A percentile compares a stretch with the other conserved stretches of the same genome.
phyloP scores from a whole-genome alignment of 176 grass and related monocot genomes.

The Avena sativa region DNA sequence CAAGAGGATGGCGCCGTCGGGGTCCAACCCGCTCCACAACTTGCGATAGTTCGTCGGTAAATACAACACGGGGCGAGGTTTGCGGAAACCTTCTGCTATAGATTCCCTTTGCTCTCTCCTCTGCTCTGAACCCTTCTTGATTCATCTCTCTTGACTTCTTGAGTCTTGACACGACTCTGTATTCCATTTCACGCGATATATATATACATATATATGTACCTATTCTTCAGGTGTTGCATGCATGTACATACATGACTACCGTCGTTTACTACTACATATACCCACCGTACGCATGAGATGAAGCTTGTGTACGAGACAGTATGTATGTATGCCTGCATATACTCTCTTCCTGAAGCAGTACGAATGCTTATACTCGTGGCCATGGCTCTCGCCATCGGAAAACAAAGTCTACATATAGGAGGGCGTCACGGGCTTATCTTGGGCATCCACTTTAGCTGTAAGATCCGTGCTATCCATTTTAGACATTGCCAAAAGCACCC shows the following conservation, averaged over 20 bases:
- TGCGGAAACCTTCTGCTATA: neutral
- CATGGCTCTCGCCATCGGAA: neutral
- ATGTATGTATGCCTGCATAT: too few relatives aligned
- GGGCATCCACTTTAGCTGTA: too few relatives aligned
- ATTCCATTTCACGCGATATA: neutral
- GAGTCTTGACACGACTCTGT: neutral
- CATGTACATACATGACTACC: neutral
- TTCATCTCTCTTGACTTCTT: neutral
- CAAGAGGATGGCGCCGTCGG: conserved; percentile 68
- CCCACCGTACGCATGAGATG: too few relatives aligned
- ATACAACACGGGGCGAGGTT: neutral
- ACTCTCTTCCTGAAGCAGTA: too few relatives aligned
- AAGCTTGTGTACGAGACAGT: neutral
- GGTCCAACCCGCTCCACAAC: conserved; percentile 77
- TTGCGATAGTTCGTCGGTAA: conserved; percentile 4
- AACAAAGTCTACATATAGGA: too few relatives aligned
- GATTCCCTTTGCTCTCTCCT: neutral
- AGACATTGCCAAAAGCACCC: too few relatives aligned
- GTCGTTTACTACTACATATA: neutral
- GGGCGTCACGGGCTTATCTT: too few relatives aligned
- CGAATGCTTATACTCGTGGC: neutral
- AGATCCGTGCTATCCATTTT: too few relatives aligned
- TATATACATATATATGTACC: neutral
- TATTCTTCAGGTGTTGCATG: neutral
- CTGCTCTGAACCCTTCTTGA: neutral